Conservation (phyloP, 1,284 basidiomycete genomes). For the Microbotryum violaceum region DNA sequence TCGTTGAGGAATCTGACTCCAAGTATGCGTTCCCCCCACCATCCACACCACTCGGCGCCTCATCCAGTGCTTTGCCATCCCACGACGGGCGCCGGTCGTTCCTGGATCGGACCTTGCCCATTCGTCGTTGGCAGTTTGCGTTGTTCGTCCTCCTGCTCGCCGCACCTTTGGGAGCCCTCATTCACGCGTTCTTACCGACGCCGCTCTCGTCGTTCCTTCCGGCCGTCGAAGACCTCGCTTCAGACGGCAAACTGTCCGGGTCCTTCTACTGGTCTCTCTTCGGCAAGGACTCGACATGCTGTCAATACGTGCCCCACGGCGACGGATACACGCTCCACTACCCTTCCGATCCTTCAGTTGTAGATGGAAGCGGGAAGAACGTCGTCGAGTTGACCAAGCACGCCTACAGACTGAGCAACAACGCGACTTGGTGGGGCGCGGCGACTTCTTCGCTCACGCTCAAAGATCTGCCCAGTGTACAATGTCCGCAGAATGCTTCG, state of each 20-base stretch:
- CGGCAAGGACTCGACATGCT: constrained; percentile 23
- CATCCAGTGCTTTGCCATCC: background rate
- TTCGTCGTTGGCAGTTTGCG: constrained; percentile 19
- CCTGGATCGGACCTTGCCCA: constrained; percentile 7
- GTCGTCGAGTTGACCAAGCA: constrained; percentile 14
- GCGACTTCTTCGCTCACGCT: background rate
- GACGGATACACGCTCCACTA: constrained; percentile 32
- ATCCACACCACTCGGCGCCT: too few species aligned
- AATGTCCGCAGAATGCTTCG: background rate
- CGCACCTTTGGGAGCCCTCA: constrained; percentile 16
- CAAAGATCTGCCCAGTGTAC: background rate
- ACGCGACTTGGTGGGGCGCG: constrained; percentile 11
- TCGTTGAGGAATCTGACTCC: too few species aligned
- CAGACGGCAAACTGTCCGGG: constrained; percentile 6
- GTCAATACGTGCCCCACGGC: constrained; percentile 20
- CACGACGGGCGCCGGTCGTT: background rate
- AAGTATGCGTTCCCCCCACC: too few species aligned
- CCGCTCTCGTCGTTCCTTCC: constrained; percentile 20
- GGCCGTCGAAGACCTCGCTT: background rate
- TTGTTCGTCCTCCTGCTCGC: constrained; percentile 16
- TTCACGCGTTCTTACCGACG: constrained; percentile 21
- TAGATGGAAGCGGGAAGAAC: background rate
- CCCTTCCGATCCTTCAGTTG: background rate
- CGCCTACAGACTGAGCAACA: constrained; percentile 21
- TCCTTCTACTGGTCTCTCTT: constrained; percentile 35